Conservation (phyloP, 352 stramenopile genomes). For the Globisporangium rhizosaccharum region DNA sequence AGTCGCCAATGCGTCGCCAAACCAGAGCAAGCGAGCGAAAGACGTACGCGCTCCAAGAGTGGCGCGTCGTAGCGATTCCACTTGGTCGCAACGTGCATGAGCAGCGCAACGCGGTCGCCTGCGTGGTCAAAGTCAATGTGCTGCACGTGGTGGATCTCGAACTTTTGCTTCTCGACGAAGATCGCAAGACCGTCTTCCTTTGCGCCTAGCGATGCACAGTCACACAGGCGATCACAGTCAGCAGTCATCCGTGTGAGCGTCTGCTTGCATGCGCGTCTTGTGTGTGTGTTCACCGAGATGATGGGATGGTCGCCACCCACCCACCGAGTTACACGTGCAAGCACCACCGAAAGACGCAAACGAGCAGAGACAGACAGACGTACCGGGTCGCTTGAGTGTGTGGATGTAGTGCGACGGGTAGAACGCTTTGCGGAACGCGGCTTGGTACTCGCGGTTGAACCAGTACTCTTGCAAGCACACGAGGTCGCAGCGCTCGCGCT, state of each 20-base stretch:
- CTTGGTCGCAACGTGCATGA: constrained; percentile 80
- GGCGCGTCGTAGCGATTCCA: constrained; percentile 49
- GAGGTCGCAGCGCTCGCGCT: constrained; percentile 67
- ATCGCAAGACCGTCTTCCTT: constrained; percentile 82
- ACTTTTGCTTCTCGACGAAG: constrained; percentile 69
- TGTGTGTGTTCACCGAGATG: too few species aligned
- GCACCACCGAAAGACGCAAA: not conserved
- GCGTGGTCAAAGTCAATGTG: constrained; percentile 67
- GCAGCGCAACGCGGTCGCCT: constrained; percentile 77
- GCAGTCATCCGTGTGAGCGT: not conserved
- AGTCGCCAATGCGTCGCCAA: too few species aligned
- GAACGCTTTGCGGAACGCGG: constrained; percentile 58
- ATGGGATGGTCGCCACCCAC: too few species aligned
- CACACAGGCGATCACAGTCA: not conserved
- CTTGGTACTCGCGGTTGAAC: constrained; percentile 78
- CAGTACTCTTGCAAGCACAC: constrained; percentile 85
- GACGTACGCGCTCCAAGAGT: constrained; percentile 44
- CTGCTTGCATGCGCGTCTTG: not conserved
- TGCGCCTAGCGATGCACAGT: constrained; percentile 18
- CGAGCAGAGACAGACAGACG: not conserved
- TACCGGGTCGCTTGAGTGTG: constrained; percentile 60
- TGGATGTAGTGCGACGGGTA: constrained; percentile 63
- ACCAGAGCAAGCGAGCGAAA: not conserved
- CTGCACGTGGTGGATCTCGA: constrained; percentile 75
- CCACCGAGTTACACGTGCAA: not conserved